phyloP scores from a whole-genome alignment of 768 basidiomycete species.

The Boletus rufocinnamomeus region DNA sequence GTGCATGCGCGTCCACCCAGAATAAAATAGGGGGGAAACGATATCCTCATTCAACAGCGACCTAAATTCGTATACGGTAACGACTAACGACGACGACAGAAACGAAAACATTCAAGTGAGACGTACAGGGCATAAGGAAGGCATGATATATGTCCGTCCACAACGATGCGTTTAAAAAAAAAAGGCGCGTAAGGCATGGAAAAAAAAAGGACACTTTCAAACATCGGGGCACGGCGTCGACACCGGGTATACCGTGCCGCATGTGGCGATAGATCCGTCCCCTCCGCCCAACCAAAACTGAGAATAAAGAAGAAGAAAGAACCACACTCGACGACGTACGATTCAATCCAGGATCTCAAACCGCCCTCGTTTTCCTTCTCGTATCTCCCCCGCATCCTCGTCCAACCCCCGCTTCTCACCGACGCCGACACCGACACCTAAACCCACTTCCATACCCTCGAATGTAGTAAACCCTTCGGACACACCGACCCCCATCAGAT shows the following conservation, averaged over 20 bases:
- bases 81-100: not conserved
- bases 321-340: not conserved
- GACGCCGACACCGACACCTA: slow-evolving; percentile 23
- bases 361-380: slow-evolving; percentile 57
- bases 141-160: slow-evolving; percentile 12
- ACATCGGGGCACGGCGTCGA: not conserved
- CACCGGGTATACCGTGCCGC: not conserved
- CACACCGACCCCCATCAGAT: slow-evolving; percentile 47
- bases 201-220: not conserved
- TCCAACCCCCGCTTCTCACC: slow-evolving; percentile 42
- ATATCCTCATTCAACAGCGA: not conserved
- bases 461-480: slow-evolving; percentile 26
- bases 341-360: slow-evolving; percentile 61
- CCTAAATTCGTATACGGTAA: slow-evolving; percentile 28
- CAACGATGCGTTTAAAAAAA: not conserved
- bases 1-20: too few relatives aligned
- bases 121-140: not conserved
- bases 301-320: not conserved
- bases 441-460: slow-evolving; percentile 16
- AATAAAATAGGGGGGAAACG: too few relatives aligned
- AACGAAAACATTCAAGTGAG: not conserved
- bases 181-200: not conserved
- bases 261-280: not conserved
- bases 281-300: not conserved
- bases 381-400: slow-evolving; percentile 38